Evolutionary conservation across 225 moss, liverwort and hornwort genomes (phyloP).

Genomic region (Sphagnum contortum): DNA sequence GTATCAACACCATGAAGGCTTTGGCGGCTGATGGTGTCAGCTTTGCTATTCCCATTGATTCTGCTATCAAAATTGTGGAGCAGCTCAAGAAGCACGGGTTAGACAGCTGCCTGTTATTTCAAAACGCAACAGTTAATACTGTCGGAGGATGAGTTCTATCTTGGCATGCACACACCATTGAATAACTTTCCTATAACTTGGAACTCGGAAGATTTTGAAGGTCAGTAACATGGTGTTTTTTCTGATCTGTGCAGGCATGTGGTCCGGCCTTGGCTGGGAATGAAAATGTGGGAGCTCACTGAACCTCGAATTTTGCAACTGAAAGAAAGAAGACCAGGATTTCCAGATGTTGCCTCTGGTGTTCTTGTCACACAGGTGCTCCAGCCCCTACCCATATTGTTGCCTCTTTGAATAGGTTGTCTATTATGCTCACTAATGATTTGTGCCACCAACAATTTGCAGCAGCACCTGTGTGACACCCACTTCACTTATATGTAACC

Average conservation of each 20-base stretch:
- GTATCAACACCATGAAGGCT: constrained; percentile 93
- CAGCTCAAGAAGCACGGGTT: constrained; percentile 50
- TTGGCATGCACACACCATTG: too few relatives aligned
- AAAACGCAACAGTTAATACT: too few relatives aligned
- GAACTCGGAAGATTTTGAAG: too few relatives aligned
- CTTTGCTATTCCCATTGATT: constrained; percentile 92
- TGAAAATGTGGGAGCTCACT: constrained; percentile 89
- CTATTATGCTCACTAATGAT: too few relatives aligned
- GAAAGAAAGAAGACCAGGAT: constrained; percentile 59
- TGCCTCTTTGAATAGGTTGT: too few relatives aligned
- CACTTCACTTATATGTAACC: too few relatives aligned
- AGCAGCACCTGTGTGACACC: too few relatives aligned
- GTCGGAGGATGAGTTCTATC: too few relatives aligned
- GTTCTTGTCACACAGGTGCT: constrained; percentile 78
- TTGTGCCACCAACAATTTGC: too few relatives aligned
- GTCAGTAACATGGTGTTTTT: too few relatives aligned
- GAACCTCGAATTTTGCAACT: constrained; percentile 70
- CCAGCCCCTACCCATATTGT: background rate
- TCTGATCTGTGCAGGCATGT: constrained; percentile 50
- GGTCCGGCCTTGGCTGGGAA: constrained; percentile 91
- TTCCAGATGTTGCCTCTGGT: constrained; percentile 67
- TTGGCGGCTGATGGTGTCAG: constrained; percentile 82
- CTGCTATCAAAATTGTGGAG: constrained; percentile 64
- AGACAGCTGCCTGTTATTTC: background rate
- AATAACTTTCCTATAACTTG: too few relatives aligned